These are phyloP conservation scores for Yamadazyma taylorii DNA, from an alignment of 1,139 yeast genomes.

Conservation along the genomic window DNA sequence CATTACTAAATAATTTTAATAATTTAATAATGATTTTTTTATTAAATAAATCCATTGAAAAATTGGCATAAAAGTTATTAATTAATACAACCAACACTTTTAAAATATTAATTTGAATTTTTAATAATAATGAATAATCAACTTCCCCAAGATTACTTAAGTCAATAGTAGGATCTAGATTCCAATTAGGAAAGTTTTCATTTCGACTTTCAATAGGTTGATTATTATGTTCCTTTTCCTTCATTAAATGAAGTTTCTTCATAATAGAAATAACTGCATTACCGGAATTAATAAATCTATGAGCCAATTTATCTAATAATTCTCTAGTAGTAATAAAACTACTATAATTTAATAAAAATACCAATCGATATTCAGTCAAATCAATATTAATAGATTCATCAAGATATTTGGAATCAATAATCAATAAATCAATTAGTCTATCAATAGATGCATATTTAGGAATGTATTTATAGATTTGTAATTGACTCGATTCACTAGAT, in stretches of 20 bases:
- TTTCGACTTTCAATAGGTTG: slow-evolving; percentile 3
- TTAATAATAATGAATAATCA: slow-evolving; percentile 57
- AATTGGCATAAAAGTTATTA: slow-evolving; percentile 71
- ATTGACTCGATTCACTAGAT: slow-evolving; percentile 18
- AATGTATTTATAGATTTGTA: slow-evolving; percentile 26
- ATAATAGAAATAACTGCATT: slow-evolving; percentile 50
- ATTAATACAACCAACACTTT: slow-evolving; percentile 76
- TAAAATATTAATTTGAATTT: slow-evolving; percentile 79
- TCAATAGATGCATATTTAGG: slow-evolving; percentile 46
- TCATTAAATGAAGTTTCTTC: slow-evolving; percentile 28
- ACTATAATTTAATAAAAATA: slow-evolving; percentile 44
- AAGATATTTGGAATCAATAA: slow-evolving; percentile 41
- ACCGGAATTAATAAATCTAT: slow-evolving; percentile 46
- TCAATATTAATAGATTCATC: slow-evolving; percentile 41
- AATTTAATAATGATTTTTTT: slow-evolving; percentile 65
- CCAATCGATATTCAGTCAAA: slow-evolving; percentile 44
- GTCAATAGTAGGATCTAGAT: slow-evolving; percentile 35
- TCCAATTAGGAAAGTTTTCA: slow-evolving; percentile 56
- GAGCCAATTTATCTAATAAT: slow-evolving; percentile 43
- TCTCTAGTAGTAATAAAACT: slow-evolving; percentile 45
- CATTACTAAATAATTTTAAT: slow-evolving; percentile 68
- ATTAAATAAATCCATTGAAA: slow-evolving; percentile 65
- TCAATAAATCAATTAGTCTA: slow-evolving; percentile 40
- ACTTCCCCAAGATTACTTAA: slow-evolving; percentile 44
- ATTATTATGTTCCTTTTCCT: no score